A percentile compares a stretch with the other conserved stretches of the same genome.
These are phyloP conservation scores for Suillus hirtellus DNA, from an alignment of 768 basidiomycete genomes.

Conservation along the genomic window DNA sequence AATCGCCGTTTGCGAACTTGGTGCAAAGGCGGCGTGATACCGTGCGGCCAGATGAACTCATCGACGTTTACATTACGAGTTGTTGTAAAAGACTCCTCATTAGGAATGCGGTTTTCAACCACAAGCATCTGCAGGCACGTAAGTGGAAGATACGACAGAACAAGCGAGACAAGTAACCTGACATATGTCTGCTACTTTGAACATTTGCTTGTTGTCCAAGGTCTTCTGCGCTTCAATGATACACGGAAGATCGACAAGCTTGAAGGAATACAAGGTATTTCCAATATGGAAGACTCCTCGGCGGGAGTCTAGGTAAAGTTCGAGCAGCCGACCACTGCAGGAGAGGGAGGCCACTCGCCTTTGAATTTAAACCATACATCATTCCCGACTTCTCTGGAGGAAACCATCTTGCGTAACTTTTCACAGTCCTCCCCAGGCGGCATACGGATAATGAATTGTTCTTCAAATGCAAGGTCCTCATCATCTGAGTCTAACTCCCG, in stretches of 20 bases:
- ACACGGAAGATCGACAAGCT: constrained; percentile 94
- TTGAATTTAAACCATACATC: constrained; percentile 99
- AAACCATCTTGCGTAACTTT: constrained; percentile 77
- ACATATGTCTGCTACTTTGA: constrained; percentile 98
- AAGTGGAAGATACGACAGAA: constrained; percentile 16
- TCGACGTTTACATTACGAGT: constrained; percentile 83
- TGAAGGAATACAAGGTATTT: constrained; percentile 78
- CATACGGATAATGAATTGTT: constrained; percentile 92
- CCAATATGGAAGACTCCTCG: constrained; percentile 88
- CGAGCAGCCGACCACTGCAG: not conserved
- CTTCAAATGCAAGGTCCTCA: constrained; percentile 93
- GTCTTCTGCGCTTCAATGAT: constrained; percentile 96
- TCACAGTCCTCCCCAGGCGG: constrained; percentile 84
- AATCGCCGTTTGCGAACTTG: constrained; percentile 91
- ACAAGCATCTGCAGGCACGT: constrained; percentile 76
- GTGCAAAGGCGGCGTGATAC: constrained; percentile 89
- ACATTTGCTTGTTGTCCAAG: constrained; percentile 93
- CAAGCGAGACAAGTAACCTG: constrained; percentile 55
- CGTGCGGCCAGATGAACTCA: constrained; percentile 97
- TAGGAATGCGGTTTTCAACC: constrained; percentile 72
- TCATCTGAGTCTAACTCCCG: constrained; percentile 94
- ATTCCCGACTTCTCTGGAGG: constrained; percentile 70
- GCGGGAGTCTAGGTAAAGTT: constrained; percentile 67
- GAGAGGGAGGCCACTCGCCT: constrained; percentile 45
- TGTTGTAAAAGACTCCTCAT: constrained; percentile 61